Evolutionary conservation across 177 flowering plant species (phyloP), one percentile per base, ranked within the genome.

Genomic region (Vitis hybrid): DNA sequence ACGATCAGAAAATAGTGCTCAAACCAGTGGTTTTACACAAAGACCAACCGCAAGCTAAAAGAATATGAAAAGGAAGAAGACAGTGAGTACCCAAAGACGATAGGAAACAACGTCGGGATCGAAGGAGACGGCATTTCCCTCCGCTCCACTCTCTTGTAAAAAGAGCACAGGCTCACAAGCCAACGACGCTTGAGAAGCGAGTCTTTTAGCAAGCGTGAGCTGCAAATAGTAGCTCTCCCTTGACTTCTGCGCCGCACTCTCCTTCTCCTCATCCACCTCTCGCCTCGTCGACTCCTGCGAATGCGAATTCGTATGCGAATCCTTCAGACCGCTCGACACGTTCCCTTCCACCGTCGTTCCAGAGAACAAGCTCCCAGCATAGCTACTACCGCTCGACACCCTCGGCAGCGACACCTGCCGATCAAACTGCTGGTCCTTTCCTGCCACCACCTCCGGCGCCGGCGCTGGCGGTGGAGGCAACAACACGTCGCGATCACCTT

Each of bases 191-290:
- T 87, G 92, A 60, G 76, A 71, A 11, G 82, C 69, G 16, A 94
- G 82, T 62, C 95, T 81, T 71, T 73, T 82, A 0, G 98, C 94
- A 50, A 91, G 80, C 6, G 76, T 63, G 39, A 86, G 84, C 85
- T 92, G 98, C 80, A 94, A 69, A 61, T 78, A 75, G 67, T 90
- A 92, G 56, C 97, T 82, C 79, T 94, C 97, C 9, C 67, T 76
- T 6, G 80, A 18, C 78, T 55, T 88, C 75, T 79, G 81, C 52
- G 80, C 87, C 84, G 75, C 70, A 57, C 69, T 75, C n/a, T 70
- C 76, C 68, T 62, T 62, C 76, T 57, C 78, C 60, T 52, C 79
- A 26, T 70, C 83, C 70, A 61, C 79, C 57, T 33, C 70, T 59
- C 33, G 58, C 67, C 65, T 61, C 11, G 64, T 6, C 22, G 66